Evolutionary conservation across 2,329 filamentous ascomycete genomes (phyloP), one percentile per base, ranked within the genome.

Genomic region (Didymella glomerata): DNA sequence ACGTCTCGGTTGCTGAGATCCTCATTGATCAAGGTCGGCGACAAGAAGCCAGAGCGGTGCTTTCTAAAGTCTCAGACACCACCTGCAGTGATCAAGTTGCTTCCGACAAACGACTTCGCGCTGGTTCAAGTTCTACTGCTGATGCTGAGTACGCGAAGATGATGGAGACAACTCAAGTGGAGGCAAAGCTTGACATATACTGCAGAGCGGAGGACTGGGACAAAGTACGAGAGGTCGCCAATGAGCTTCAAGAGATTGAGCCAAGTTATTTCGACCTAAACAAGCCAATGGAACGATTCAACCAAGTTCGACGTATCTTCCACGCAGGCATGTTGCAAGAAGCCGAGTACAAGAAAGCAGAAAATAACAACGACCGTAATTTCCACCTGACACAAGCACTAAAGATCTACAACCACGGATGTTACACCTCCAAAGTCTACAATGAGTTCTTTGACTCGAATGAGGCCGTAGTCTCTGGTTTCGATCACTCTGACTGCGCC

Each of bases 181-280:
- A 45, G 38, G n/a, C 20, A 27, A 13, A 36, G 28, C 41, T 52
- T 10, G 49, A 52, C 7, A 18, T 13, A 11, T 52, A 24, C 7
- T 38, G 49, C 20, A 34, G 49, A 45, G 40, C 49, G 6, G 49
- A 52, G 18, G 40, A 52, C 28, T 52, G 49, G 49, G 49, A 45
- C 40, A 52, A 45, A 25, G 49, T 27, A n/a, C 40, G 40, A 25
- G 28, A 27, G 18, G 16, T 28, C 13, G 40, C 25, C 13, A 8
- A 38, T 9, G n/a, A 45, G 16, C n/a, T 52, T 9, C 16, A 45
- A 7, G 28, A 25, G 4, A 45, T 52, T 11, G 5, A 45, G 9
- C 49, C 49, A 16, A 45, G 28, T 25, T 52, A 52, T 24, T 52
- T 52, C 41, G 22, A 52, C 16, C 16, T 45, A 13, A 25, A 45